Evolutionary conservation across 2,329 filamentous ascomycete species (phyloP).

Genomic region (Dryadomyces quercivorus): DNA sequence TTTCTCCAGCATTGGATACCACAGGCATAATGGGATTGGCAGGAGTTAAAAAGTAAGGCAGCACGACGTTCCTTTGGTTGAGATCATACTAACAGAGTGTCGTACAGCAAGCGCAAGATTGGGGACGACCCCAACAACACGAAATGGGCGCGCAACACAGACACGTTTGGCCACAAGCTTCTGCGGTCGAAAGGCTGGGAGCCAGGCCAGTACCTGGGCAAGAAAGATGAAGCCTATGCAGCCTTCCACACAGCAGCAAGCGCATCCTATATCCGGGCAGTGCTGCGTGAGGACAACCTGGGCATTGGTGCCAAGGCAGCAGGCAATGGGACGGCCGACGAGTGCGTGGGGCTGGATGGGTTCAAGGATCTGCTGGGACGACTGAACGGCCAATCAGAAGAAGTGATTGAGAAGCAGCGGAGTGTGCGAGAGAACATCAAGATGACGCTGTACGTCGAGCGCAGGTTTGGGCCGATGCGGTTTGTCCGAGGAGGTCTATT

Average conservation of each 20-base stretch:
- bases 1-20: background rate
- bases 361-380: constrained; percentile 79
- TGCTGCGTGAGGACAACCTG: constrained; percentile 81
- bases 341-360: constrained; percentile 74
- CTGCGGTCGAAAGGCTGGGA: constrained; percentile 83
- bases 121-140: constrained; percentile 92
- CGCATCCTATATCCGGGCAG: constrained; percentile 72
- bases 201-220: constrained; percentile 72
- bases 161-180: constrained; percentile 80
- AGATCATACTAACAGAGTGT: background rate
- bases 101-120: constrained; percentile 48
- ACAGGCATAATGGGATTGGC: constrained; percentile 50
- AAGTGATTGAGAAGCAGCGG: constrained; percentile 58
- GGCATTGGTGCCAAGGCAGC: constrained; percentile 69
- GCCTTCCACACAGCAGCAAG: constrained; percentile 69
- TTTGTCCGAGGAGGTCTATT: constrained; percentile 79
- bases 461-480: constrained; percentile 66
- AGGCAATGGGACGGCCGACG: constrained; percentile 48
- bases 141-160: constrained; percentile 73
- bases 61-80: background rate
- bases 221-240: constrained; percentile 61
- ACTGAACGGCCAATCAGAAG: constrained; percentile 76
- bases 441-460: constrained; percentile 60
- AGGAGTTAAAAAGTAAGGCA: constrained; percentile 49
- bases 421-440: constrained; percentile 56